Conservation (phyloP, 345 rosid species). For the Aquilaria malaccensis region DNA sequence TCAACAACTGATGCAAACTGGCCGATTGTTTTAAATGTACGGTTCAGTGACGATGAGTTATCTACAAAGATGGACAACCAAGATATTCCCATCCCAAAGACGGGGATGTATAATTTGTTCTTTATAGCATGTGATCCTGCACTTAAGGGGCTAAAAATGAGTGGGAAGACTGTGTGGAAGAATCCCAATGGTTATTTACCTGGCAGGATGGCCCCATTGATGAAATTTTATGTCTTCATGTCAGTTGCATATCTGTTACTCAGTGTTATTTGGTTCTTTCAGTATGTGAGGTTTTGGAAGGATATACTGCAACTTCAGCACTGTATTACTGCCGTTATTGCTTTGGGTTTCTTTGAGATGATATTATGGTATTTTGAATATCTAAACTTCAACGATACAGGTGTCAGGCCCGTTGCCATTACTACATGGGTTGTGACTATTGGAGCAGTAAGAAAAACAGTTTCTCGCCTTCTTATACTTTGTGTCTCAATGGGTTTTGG, state of each 20-base stretch:
- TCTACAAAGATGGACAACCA: conserved; percentile 35
- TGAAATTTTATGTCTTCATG: conserved; percentile 75
- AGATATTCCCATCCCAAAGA: conserved; percentile 43
- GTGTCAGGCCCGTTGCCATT: conserved; percentile 69
- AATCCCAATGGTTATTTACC: conserved; percentile 91
- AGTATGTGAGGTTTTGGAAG: conserved; percentile 68
- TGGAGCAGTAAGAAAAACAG: conserved; percentile 74
- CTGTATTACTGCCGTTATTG: conserved; percentile 68
- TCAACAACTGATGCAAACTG: conserved; percentile 60
- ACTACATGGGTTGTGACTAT: conserved; percentile 89
- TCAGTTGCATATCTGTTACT: conserved; percentile 64
- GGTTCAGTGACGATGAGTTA: conserved; percentile 44
- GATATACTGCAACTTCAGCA: conserved; percentile 93
- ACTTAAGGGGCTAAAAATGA: conserved; percentile 68
- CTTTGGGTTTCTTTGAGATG: conserved; percentile 89
- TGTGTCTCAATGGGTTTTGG: conserved; percentile 96
- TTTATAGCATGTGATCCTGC: conserved; percentile 84
- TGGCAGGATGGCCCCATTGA: conserved; percentile 93
- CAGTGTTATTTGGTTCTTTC: conserved; percentile 66
- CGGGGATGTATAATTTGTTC: conserved; percentile 93
- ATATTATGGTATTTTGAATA: conserved; percentile 83
- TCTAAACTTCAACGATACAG: conserved; percentile 67
- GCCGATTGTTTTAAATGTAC: conserved; percentile 66
- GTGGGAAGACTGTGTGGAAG: conserved; percentile 94
- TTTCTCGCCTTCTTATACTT: conserved; percentile 73